A percentile compares a stretch with the other conserved stretches of the same genome.
Conservation (phyloP, 1,284 basidiomycete species). For the Cystobasidium sp. region DNA sequence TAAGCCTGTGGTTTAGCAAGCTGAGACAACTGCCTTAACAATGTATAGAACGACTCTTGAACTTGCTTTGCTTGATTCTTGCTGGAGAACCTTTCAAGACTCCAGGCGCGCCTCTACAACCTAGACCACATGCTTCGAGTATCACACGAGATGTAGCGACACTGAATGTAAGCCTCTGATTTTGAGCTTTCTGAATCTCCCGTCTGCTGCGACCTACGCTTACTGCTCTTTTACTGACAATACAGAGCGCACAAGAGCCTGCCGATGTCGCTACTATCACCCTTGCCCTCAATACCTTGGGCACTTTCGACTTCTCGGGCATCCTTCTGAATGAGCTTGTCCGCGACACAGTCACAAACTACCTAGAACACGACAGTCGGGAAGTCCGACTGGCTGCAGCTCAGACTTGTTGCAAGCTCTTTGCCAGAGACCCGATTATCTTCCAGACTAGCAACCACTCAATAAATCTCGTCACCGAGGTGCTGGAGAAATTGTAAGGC, state of each 20-base stretch:
- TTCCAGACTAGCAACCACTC: conserved; percentile 95
- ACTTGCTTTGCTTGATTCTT: conserved; percentile 77
- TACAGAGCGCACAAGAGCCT: conserved; percentile 44
- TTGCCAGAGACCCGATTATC: conserved; percentile 94
- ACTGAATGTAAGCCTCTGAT: conserved; percentile 18
- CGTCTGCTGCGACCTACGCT: not conserved
- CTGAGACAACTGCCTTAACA: conserved; percentile 30
- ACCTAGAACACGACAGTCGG: conserved; percentile 88
- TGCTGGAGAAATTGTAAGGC: conserved; percentile 80
- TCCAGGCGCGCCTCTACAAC: conserved; percentile 67
- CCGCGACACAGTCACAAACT: conserved; percentile 86
- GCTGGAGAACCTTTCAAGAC: conserved; percentile 83
- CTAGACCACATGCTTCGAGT: conserved; percentile 24
- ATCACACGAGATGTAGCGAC: conserved; percentile 35
- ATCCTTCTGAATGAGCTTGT: conserved; percentile 97
- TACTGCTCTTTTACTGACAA: not conserved
- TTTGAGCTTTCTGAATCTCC: not conserved
- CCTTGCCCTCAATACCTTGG: conserved; percentile 84
- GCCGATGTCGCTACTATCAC: conserved; percentile 70
- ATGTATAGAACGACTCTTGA: conserved; percentile 75
- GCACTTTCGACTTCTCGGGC: conserved; percentile 86
- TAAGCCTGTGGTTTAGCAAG: too few species aligned
- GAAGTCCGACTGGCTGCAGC: conserved; percentile 91
- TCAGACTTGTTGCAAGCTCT: conserved; percentile 86
- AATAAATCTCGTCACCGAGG: conserved; percentile 96